Percentiles rank a stretch among this genome's conserved stretches.
Conservation (phyloP, 306 rosid species). For the Dryas drummondii region DNA sequence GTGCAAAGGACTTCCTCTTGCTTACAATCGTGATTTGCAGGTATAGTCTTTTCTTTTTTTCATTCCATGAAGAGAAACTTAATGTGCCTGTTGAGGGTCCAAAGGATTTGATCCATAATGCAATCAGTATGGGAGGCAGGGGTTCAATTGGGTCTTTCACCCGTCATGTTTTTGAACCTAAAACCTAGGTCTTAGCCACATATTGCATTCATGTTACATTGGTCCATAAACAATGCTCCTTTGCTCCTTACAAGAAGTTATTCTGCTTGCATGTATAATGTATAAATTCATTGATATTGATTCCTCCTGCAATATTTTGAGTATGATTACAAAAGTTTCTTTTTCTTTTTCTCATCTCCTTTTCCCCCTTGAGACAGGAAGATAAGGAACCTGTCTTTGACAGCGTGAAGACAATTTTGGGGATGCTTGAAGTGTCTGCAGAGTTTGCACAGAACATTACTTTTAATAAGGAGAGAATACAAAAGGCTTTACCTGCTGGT, state of each 20-base stretch:
- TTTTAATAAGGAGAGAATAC: slow-evolving; percentile 74
- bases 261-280: neutral
- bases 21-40: slow-evolving; percentile 98
- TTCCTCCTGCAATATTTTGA: neutral
- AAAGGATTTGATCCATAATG: neutral
- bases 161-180: slow-evolving; percentile 2
- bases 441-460: slow-evolving; percentile 86
- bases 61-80: neutral
- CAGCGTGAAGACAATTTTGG: slow-evolving; percentile 85
- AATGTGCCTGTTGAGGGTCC: neutral
- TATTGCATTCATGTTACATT: neutral
- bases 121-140: neutral
- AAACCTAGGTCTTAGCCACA: neutral
- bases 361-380: slow-evolving; percentile 55
- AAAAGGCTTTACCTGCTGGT: slow-evolving; percentile 85
- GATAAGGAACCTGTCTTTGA: slow-evolving; percentile 97
- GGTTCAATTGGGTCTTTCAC: neutral
- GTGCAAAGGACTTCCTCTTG: slow-evolving; percentile 98
- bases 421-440: slow-evolving; percentile 96
- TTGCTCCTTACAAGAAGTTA: neutral
- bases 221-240: neutral
- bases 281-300: slow-evolving; percentile 11
- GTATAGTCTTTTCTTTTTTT: slow-evolving; percentile 32
- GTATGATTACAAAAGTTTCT: slow-evolving; percentile 10
- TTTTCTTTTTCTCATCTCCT: neutral